A percentile compares a stretch with the other conserved stretches of the same genome.
phyloP scores from a whole-genome alignment of 192 early-diverging fungal species.

The Rhizophlyctis rosea region DNA sequence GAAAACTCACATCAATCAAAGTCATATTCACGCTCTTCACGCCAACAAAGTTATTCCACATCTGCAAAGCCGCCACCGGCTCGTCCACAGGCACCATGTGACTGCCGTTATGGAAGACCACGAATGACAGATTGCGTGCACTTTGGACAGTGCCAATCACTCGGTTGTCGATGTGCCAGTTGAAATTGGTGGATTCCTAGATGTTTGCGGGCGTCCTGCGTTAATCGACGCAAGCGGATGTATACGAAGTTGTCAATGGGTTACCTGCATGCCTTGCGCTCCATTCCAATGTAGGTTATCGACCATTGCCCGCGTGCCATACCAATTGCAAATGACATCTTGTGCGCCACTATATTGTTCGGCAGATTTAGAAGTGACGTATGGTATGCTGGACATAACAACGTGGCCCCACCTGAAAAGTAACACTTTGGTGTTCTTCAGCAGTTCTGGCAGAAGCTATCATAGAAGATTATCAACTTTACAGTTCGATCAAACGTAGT shows the following conservation, averaged over 20 bases:
- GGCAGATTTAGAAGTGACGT: conserved; percentile 3
- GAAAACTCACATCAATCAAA: background rate
- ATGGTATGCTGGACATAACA: background rate
- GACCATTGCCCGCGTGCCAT: conserved; percentile 68
- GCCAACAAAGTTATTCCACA: conserved; percentile 54
- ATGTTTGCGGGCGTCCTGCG: conserved; percentile 31
- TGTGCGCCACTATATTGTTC: conserved; percentile 60
- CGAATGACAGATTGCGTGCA: conserved; percentile 61
- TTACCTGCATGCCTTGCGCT: conserved; percentile 55
- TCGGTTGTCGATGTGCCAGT: conserved; percentile 51
- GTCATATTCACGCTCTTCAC: background rate
- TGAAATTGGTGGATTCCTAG: too few species aligned
- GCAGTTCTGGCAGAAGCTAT: conserved; percentile 62
- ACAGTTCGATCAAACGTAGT: too few species aligned
- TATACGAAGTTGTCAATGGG: background rate
- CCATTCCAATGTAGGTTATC: conserved; percentile 66
- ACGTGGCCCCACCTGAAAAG: conserved; percentile 54
- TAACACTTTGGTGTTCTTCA: conserved; percentile 53
- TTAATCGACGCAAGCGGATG: background rate
- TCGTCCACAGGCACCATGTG: conserved; percentile 73
- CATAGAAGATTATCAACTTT: too few species aligned
- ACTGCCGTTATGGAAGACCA: conserved; percentile 55
- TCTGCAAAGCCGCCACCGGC: conserved; percentile 56
- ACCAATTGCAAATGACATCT: conserved; percentile 79
- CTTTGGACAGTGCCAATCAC: conserved; percentile 44